Evolutionary conservation across 139 green algal genomes (phyloP).

Genomic region (Dunaliella sp.): DNA sequence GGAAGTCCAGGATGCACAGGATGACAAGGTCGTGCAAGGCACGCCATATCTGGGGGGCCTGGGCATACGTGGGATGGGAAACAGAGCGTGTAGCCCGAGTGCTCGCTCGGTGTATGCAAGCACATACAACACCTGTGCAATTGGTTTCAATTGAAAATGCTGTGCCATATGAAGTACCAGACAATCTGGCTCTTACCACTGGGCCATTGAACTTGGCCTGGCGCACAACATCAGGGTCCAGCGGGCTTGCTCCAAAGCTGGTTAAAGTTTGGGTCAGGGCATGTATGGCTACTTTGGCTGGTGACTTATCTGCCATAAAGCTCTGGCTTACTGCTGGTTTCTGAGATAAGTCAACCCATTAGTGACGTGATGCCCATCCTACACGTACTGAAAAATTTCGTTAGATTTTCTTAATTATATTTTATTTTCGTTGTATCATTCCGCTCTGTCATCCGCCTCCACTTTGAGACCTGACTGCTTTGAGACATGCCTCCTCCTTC

Average conservation of each 20-base stretch:
- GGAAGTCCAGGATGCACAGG: not conserved
- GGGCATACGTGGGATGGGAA: not conserved
- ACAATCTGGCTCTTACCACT: too few species aligned
- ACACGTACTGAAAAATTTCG: too few species aligned
- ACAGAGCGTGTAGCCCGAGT: not conserved
- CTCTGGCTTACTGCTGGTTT: too few species aligned
- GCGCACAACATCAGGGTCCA: slow-evolving; percentile 5
- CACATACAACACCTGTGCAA: not conserved
- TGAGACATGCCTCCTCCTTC: too few species aligned
- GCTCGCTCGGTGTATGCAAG: too few species aligned
- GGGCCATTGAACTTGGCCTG: slow-evolving; percentile 16
- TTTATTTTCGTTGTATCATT: too few species aligned
- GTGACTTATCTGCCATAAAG: not conserved
- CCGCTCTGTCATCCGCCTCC: too few species aligned
- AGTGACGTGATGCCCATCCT: too few species aligned
- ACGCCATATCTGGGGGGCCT: not conserved
- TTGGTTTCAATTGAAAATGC: not conserved
- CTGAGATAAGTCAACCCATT: too few species aligned
- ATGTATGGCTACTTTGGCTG: slow-evolving; percentile 7
- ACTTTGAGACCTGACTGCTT: too few species aligned
- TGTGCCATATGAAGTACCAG: too few species aligned
- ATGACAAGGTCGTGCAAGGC: slow-evolving; percentile 5
- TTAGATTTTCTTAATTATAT: too few species aligned
- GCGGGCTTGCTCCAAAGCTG: not conserved
- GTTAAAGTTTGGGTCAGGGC: not conserved